These are phyloP conservation scores for Citrullus mucosospermus DNA, from an alignment of 306 rosid species.

Conservation along the genomic window DNA sequence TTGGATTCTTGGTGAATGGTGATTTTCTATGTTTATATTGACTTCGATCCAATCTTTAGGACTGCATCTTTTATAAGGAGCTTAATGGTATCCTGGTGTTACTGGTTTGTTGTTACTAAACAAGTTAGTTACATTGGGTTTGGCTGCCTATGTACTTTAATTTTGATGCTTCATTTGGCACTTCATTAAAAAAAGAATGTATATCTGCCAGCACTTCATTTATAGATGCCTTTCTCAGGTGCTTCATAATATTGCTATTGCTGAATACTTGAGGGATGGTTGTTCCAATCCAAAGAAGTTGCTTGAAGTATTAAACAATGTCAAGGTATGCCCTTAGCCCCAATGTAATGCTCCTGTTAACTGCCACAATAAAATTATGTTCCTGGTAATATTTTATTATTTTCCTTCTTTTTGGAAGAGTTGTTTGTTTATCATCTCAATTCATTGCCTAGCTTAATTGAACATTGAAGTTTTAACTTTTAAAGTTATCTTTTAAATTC, in stretches of 20 bases:
- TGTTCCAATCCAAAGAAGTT: slow-evolving; percentile 76
- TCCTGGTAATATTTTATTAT: background rate
- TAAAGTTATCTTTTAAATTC: background rate
- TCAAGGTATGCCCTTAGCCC: slow-evolving; percentile 43
- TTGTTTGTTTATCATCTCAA: background rate
- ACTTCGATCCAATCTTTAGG: background rate
- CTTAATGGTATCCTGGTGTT: background rate
- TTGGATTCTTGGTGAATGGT: background rate
- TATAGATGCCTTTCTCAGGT: slow-evolving; percentile 35
- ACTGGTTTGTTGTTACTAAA: background rate
- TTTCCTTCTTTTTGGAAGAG: background rate
- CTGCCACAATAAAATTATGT: slow-evolving; percentile 4
- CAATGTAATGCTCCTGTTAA: background rate
- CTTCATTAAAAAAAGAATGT: background rate
- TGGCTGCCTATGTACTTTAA: background rate
- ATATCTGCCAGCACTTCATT: background rate
- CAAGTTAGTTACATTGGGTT: background rate
- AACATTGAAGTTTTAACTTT: background rate
- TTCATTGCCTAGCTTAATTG: background rate
- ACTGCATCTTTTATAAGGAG: background rate
- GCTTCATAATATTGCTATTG: slow-evolving; percentile 75
- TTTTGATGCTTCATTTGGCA: background rate
- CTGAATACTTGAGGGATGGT: slow-evolving; percentile 70
- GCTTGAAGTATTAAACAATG: slow-evolving; percentile 63
- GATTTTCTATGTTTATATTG: background rate